Evolutionary conservation across 164 flowering plant species (phyloP), one percentile per base, ranked within the genome.

Genomic region (Tetrastigma voinierianum): DNA sequence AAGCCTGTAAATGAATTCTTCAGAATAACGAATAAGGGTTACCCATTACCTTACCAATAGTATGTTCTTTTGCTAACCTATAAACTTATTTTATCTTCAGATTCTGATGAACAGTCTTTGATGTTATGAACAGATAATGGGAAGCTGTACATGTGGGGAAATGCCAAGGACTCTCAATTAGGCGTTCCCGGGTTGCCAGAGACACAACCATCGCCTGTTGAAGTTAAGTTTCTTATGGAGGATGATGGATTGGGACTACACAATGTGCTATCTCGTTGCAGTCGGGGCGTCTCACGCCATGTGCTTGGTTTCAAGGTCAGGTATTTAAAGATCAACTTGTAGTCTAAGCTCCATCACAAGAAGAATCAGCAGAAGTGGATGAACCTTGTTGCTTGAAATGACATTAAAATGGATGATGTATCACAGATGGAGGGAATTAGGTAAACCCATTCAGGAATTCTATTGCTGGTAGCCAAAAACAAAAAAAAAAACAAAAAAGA

Each of bases 121-220:
- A 23, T 17, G 53, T 46, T 51, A 66, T 72, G 69, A 20, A 64
- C 88, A 90, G 98, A 88, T 68, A 60, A 80, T 15, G 93, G 97
- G 40, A 89, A 86, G 74, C 66, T 90, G 62, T 93, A 80, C 81
- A 90, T 93, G 96, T 93, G 97, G 98, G 98, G 98, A 55, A 86
- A 90, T 80, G 77, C 86, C 19, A 86, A 74, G 70, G 96, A 90
- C 84, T 83, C 74, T 57, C 98, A 90, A 65, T 75, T 93, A 51
- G 98, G 98, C 40, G 83, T 89, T 72, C 97, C 96, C 24, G 98
- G 98, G 61, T 80, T 93, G 56, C 92, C 91, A 1, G 94, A 85
- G 77, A 65, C 82, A 19, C 93, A 90, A 57, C 64, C 82, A 53
- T 57, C 47, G 18, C 98, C 96, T 12, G 75, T 86, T 40, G 88